phyloP scores from a whole-genome alignment of 495 filamentous ascomycete genomes.

The Penicillium paradoxum region DNA sequence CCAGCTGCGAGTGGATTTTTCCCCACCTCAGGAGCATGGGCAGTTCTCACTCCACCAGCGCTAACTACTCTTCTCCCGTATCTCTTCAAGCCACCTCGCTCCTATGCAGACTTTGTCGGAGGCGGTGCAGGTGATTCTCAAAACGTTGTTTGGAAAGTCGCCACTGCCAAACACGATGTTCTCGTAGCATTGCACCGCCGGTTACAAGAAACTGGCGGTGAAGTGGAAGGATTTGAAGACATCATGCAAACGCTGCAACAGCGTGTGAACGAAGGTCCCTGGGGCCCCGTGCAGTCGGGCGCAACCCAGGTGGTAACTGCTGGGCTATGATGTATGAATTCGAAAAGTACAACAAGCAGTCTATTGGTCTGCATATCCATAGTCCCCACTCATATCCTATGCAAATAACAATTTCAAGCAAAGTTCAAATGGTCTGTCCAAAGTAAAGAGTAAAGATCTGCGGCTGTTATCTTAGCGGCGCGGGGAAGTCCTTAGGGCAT shows the following conservation, averaged over 20 bases:
- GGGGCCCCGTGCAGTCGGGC: conserved; percentile 32
- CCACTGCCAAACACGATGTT: conserved; percentile 55
- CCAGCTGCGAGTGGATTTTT: conserved; percentile 34
- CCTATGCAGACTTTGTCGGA: conserved; percentile 54
- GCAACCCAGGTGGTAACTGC: conserved; percentile 34
- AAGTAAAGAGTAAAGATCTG: conserved; percentile 2
- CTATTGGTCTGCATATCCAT: not conserved
- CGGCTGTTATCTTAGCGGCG: conserved; percentile 8
- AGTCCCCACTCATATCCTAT: not conserved
- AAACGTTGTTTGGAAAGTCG: conserved; percentile 55
- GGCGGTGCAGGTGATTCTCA: conserved; percentile 55
- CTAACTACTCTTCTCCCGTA: conserved; percentile 52
- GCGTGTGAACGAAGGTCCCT: conserved; percentile 42
- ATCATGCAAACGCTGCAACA: conserved; percentile 41
- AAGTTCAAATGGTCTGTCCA: no score
- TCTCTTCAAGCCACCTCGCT: conserved; percentile 54
- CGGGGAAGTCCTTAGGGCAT: not conserved
- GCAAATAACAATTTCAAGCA: no score
- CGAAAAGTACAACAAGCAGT: not conserved
- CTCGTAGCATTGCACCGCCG: conserved; percentile 40
- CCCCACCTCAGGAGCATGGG: conserved; percentile 45
- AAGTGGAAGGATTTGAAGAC: conserved; percentile 37
- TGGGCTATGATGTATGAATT: conserved; percentile 24
- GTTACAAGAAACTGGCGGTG: conserved; percentile 27
- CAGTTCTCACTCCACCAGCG: conserved; percentile 49